Evolutionary conservation across 1,284 basidiomycete genomes (phyloP).

Genomic region (Sanghuangporus weigelae): DNA sequence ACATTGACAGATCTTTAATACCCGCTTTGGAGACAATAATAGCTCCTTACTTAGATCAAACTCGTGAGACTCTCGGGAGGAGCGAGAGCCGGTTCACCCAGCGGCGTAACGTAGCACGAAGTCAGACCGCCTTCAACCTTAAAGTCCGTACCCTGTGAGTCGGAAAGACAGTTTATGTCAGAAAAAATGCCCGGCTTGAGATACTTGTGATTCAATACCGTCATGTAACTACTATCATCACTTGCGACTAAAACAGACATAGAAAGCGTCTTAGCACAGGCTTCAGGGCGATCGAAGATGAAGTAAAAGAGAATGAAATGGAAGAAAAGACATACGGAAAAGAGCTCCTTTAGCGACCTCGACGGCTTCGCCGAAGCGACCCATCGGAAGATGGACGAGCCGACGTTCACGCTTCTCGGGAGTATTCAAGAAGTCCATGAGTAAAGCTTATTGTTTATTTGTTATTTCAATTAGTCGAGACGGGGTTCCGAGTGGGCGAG

Average conservation of each 20-base stretch:
- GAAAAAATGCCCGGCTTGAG: conserved; percentile 24
- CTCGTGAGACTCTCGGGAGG: conserved; percentile 56
- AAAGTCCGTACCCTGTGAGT: conserved; percentile 80
- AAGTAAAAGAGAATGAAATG: background rate
- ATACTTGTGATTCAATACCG: conserved; percentile 37
- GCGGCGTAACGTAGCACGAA: conserved; percentile 82
- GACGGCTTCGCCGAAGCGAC: conserved; percentile 93
- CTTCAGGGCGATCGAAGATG: background rate
- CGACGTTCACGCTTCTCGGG: conserved; percentile 91
- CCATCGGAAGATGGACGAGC: conserved; percentile 92
- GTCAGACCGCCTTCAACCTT: conserved; percentile 89
- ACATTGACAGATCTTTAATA: no score
- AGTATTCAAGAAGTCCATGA: conserved; percentile 99
- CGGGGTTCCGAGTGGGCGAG: background rate
- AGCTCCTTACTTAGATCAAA: background rate
- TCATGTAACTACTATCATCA: conserved; percentile 82
- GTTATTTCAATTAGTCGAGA: background rate
- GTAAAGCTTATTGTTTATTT: conserved; percentile 51
- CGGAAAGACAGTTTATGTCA: conserved; percentile 30
- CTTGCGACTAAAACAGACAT: conserved; percentile 56
- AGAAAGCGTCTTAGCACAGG: conserved; percentile 5
- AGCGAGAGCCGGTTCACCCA: conserved; percentile 61
- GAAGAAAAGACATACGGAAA: conserved; percentile 60
- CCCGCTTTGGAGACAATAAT: background rate
- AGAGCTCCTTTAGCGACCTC: conserved; percentile 90